Evolutionary conservation across 2,329 filamentous ascomycete genomes (phyloP).

Genomic region (Cladosporium sp.): DNA sequence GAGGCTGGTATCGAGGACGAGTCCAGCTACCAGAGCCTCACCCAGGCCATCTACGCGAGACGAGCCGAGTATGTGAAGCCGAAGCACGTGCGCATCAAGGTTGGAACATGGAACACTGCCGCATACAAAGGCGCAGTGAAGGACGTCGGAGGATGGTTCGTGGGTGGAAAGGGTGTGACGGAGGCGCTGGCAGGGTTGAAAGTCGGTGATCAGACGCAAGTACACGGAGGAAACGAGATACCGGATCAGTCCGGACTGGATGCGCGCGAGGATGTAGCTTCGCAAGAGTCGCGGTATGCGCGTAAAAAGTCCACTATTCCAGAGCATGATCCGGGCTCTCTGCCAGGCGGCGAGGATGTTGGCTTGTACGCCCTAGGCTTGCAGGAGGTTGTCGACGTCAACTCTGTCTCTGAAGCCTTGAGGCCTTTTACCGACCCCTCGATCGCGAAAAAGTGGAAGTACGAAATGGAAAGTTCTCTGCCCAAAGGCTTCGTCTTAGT

Average conservation of each 20-base stretch:
- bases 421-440: slow-evolving; percentile 68
- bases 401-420: slow-evolving; percentile 72
- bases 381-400: slow-evolving; percentile 88
- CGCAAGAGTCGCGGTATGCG: slow-evolving; percentile 44
- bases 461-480: slow-evolving; percentile 65
- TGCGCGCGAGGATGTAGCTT: slow-evolving; percentile 41
- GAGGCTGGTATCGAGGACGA: slow-evolving; percentile 20
- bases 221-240: slow-evolving; percentile 11
- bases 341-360: slow-evolving; percentile 63
- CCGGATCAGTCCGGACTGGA: slow-evolving; percentile 22
- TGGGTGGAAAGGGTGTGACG: slow-evolving; percentile 67
- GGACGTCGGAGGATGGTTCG: slow-evolving; percentile 85
- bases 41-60: slow-evolving; percentile 62
- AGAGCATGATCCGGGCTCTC: slow-evolving; percentile 37
- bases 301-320: slow-evolving; percentile 42
- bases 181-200: slow-evolving; percentile 55
- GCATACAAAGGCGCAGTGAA: slow-evolving; percentile 78
- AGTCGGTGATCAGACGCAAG: slow-evolving; percentile 21
- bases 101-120: slow-evolving; percentile 95
- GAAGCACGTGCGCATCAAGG: slow-evolving; percentile 73
- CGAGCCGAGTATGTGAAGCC: slow-evolving; percentile 73
- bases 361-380: slow-evolving; percentile 86
- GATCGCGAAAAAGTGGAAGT: slow-evolving; percentile 73
- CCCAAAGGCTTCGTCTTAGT: slow-evolving; percentile 73
- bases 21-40: slow-evolving; percentile 34